phyloP scores from a whole-genome alignment of 306 rosid species.

The Prunus mongolica region DNA sequence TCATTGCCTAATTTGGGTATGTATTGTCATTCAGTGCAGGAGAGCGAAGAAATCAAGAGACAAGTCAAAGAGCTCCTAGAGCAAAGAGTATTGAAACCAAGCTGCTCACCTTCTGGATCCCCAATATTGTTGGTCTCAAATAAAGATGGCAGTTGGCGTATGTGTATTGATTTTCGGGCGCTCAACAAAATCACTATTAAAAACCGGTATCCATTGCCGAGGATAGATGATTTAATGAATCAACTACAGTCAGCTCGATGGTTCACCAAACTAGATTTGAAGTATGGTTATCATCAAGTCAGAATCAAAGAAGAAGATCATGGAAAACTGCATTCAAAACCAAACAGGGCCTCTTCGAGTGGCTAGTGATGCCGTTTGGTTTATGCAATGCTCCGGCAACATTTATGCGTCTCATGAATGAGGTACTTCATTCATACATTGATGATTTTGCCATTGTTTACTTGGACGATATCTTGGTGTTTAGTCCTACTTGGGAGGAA shows the following conservation, averaged over 20 bases:
- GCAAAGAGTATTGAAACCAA: background rate
- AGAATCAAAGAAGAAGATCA: background rate
- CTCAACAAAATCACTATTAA: background rate
- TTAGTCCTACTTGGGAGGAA: background rate
- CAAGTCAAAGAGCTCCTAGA: background rate
- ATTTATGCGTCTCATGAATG: background rate
- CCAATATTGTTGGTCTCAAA: background rate
- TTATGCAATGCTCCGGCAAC: background rate
- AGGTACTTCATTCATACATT: background rate
- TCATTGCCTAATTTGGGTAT: background rate
- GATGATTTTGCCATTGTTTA: conserved; percentile 4
- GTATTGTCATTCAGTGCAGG: background rate
- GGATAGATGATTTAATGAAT: background rate
- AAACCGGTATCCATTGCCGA: background rate
- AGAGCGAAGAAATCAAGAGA: background rate
- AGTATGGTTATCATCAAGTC: background rate
- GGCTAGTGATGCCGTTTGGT: background rate
- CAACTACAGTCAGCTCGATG: background rate
- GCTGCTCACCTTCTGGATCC: background rate
- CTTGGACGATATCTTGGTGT: background rate
- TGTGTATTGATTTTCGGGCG: background rate
- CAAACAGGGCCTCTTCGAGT: background rate
- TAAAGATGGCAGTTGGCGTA: background rate
- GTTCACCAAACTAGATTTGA: background rate
- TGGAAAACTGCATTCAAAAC: background rate